Conservation (phyloP, 179 eudicot species). For the Patellifolia procumbens region DNA sequence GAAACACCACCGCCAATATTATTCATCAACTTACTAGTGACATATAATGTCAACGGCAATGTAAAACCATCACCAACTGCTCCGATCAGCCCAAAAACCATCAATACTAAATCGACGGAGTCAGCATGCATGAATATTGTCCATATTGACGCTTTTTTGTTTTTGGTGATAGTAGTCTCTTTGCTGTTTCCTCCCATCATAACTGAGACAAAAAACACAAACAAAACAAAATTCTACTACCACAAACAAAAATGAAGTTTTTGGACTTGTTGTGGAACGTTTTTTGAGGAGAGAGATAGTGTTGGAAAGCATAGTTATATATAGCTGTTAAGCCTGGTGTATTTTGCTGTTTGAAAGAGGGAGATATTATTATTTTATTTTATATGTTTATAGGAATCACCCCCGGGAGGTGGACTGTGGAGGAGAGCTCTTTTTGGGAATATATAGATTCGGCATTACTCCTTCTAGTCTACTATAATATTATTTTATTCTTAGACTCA, state of each 20-base stretch:
- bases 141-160: slow-evolving; percentile 45
- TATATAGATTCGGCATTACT: slow-evolving; percentile 2
- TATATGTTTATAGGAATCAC: too few relatives aligned
- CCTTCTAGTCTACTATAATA: too few relatives aligned
- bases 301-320: neutral
- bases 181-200: slow-evolving; percentile 15
- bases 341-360: neutral
- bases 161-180: slow-evolving; percentile 18
- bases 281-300: too few relatives aligned
- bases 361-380: neutral
- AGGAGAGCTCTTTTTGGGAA: neutral
- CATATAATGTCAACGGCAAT: slow-evolving; percentile 57
- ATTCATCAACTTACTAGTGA: slow-evolving; percentile 71
- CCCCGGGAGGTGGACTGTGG: neutral
- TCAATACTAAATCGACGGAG: slow-evolving; percentile 53
- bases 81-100: slow-evolving; percentile 70
- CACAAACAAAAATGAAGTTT: neutral
- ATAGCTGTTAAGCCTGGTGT: neutral
- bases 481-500: too few relatives aligned
- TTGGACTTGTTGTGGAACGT: too few relatives aligned
- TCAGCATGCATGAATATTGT: slow-evolving; percentile 92
- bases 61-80: slow-evolving; percentile 77
- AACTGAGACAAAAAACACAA: neutral
- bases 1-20: slow-evolving; percentile 52
- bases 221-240: neutral